Conservation (phyloP, 2,329 filamentous ascomycete species). For the Aspergillus persii region DNA sequence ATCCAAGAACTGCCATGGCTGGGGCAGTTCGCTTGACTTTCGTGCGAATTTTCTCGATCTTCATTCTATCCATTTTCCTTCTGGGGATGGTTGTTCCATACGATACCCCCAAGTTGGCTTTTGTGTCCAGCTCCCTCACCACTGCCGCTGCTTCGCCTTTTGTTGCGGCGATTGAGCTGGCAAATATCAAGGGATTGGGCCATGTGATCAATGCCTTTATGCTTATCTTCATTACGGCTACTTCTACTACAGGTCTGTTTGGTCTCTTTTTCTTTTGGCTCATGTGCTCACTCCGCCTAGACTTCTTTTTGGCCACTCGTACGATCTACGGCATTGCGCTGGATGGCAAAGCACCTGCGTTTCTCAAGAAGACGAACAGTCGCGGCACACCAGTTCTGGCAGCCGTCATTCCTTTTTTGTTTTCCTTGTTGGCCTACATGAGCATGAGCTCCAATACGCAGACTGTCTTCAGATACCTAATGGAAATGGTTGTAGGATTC, state of each 20-base stretch:
- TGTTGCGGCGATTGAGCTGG: conserved; percentile 65
- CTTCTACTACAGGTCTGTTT: conserved; percentile 52
- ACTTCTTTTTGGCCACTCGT: conserved; percentile 71
- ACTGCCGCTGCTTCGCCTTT: conserved; percentile 65
- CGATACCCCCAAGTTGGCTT: conserved; percentile 58
- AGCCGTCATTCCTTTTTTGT: conserved; percentile 57
- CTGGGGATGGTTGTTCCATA: conserved; percentile 73
- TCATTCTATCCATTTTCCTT: conserved; percentile 67
- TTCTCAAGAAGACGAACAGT: conserved; percentile 67
- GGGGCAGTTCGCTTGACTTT: conserved; percentile 73
- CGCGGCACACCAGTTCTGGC: conserved; percentile 67
- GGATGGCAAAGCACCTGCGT: conserved; percentile 65
- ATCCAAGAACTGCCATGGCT: conserved; percentile 70
- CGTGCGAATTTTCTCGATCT: conserved; percentile 76
- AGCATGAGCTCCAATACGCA: conserved; percentile 57
- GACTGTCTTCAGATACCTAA: conserved; percentile 59
- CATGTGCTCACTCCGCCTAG: neutral
- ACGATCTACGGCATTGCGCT: conserved; percentile 70
- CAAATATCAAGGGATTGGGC: conserved; percentile 59
- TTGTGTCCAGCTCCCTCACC: conserved; percentile 34
- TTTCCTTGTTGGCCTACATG: conserved; percentile 66
- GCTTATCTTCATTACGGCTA: conserved; percentile 71
- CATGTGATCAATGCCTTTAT: conserved; percentile 70
- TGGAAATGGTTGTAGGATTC: neutral
- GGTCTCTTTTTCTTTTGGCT: conserved; percentile 36